A percentile compares a stretch with the other conserved stretches of the same genome.
These are phyloP conservation scores for Talaromyces wortmannii DNA, from an alignment of 495 filamentous ascomycete genomes.

Conservation along the genomic window DNA sequence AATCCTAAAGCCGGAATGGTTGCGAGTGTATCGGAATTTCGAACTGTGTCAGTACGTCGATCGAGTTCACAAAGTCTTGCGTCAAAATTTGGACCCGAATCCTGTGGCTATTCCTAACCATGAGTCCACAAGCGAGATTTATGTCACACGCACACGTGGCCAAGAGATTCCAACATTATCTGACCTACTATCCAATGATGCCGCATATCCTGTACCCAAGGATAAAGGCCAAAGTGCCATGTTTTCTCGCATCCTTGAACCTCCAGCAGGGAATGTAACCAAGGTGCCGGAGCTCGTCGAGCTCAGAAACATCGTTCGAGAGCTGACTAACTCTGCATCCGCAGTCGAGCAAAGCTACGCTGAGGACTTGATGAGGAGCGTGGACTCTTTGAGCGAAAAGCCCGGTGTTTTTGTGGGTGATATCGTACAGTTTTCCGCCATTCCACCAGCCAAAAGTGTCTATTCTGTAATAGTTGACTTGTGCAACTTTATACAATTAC, in stretches of 20 bases:
- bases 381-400: conserved; percentile 12
- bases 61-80: conserved; percentile 12
- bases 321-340: conserved; percentile 17
- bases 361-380: conserved; percentile 23
- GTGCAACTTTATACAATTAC: neutral
- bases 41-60: conserved; percentile 34
- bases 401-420: neutral
- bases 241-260: neutral
- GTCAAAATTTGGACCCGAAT: neutral
- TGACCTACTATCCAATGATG: neutral
- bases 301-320: conserved; percentile 21
- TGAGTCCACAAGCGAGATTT: neutral
- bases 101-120: neutral
- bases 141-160: neutral
- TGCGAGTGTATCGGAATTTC: conserved; percentile 34
- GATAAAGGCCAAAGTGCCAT: neutral
- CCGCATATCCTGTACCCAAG: neutral
- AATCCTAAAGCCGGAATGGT: conserved; percentile 39
- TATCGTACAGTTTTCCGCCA: neutral
- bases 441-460: too few species aligned
- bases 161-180: neutral
- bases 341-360: conserved; percentile 25
- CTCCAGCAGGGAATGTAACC: neutral
- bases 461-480: too few species aligned
- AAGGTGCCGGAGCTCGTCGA: conserved; percentile 10